Evolutionary conservation across 371 early-diverging fungal genomes (phyloP).

Genomic region (Mucor racemosus): DNA sequence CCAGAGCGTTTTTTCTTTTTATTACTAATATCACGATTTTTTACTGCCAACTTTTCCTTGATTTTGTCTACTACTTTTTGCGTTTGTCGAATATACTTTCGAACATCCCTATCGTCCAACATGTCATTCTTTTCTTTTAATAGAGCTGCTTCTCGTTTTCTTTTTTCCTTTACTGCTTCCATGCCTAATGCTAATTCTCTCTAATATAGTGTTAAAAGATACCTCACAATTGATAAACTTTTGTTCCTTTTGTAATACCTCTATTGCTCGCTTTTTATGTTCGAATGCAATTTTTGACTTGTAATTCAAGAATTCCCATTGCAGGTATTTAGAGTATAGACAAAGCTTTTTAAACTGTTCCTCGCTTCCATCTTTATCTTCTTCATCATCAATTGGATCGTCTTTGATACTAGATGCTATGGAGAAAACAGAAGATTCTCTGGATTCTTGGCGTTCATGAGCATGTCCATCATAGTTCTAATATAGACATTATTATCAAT

Average conservation of each 20-base stretch:
- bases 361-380: not conserved
- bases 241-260: not conserved
- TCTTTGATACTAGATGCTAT: not conserved
- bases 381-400: not conserved
- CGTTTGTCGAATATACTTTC: not conserved
- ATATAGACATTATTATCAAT: not conserved
- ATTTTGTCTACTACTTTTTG: not conserved
- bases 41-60: not conserved
- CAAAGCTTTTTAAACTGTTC: not conserved
- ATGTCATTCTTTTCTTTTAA: not conserved
- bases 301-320: not conserved
- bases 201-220: not conserved
- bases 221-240: not conserved
- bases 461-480: not conserved
- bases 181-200: not conserved
- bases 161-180: not conserved
- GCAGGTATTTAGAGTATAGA: not conserved
- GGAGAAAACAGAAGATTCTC: slow-evolving; percentile 4
- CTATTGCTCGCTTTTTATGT: not conserved
- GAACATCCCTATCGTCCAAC: not conserved
- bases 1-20: too few relatives aligned
- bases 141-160: not conserved
- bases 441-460: not conserved
- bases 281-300: not conserved
- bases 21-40: not conserved